Base-by-base conservation (phyloP, 768 basidiomycete genomes). In the Xanthoconium stramineum region DNA sequence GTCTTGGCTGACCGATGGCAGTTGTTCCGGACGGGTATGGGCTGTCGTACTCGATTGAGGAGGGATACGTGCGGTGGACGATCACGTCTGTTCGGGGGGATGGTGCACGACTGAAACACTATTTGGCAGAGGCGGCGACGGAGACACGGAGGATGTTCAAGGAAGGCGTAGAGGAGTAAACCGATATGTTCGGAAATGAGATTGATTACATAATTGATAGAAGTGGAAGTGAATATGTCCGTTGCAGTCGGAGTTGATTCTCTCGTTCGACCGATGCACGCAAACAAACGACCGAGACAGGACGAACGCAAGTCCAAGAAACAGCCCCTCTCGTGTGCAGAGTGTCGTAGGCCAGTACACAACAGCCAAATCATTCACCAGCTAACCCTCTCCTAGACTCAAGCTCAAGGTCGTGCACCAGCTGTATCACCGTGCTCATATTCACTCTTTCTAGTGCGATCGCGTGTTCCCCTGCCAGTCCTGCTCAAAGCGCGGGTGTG, bases 21-120 rank as follows among this genome's bases (percentile, higher is more conserved):
- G 95, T 98, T 30, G 94, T 97, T 0, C 80, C 84, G 1, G 92
- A 96, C 60, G 96, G 95, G 5, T 96, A 91, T 65, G 96, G 96
- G 19, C 73, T 98, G 32, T 84, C 91, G 33, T 98, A 99, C 73
- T 80, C 91, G 4, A 95, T 99, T 65, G 90, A 86, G 33, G 85
- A 91, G 56, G 73, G 85, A 49, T 86, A 87, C 61, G 82, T 98
- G 53, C 84, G 91, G 47, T 98, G 94, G 92, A 93, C 90, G 50
- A 87, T 97, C 62, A 96, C 94, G 61, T 88, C 86, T 52, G 59
- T 79, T 61, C 86, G 83, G 73, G 43, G 75, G 48, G 69, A 77
- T 35, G 81, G 80, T 47, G 81, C 70, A 55, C 79, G 75, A 72
- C 74, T 84, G 64, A 81, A 75, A 69, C 83, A 91, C 63, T 91